Conservation (phyloP, 176 grass and related monocot genomes). For the Bonia amplexicaulis region DNA sequence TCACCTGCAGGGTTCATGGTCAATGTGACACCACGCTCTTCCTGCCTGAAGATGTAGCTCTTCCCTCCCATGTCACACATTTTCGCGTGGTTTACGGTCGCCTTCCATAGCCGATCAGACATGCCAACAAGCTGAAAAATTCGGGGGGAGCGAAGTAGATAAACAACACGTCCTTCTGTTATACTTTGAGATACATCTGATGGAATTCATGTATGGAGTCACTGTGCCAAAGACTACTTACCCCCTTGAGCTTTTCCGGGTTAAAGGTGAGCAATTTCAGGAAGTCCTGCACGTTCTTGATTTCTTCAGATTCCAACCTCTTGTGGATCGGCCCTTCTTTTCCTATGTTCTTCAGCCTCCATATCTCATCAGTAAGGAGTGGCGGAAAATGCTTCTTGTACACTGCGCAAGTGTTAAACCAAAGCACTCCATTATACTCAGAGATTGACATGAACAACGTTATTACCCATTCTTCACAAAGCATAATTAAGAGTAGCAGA, state of each 20-base stretch:
- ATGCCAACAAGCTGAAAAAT: constrained; percentile 3
- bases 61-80: constrained; percentile 15
- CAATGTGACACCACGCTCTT: background rate
- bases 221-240: background rate
- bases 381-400: constrained; percentile 33
- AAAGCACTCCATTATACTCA: background rate
- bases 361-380: constrained; percentile 14
- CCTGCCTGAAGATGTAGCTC: background rate
- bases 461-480: background rate
- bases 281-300: constrained; percentile 32
- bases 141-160: background rate
- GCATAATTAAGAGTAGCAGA: background rate
- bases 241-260: background rate
- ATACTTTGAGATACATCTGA: background rate
- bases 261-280: constrained; percentile 18
- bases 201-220: background rate
- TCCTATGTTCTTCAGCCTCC: constrained; percentile 34
- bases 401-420: background rate
- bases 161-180: background rate
- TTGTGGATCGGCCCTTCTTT: constrained; percentile 31
- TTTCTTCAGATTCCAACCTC: constrained; percentile 14
- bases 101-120: constrained; percentile 5
- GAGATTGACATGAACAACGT: background rate
- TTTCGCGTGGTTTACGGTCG: constrained; percentile 14
- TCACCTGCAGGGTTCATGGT: background rate